Conservation (phyloP, 306 rosid genomes). For the Styphnolobium japonicum region DNA sequence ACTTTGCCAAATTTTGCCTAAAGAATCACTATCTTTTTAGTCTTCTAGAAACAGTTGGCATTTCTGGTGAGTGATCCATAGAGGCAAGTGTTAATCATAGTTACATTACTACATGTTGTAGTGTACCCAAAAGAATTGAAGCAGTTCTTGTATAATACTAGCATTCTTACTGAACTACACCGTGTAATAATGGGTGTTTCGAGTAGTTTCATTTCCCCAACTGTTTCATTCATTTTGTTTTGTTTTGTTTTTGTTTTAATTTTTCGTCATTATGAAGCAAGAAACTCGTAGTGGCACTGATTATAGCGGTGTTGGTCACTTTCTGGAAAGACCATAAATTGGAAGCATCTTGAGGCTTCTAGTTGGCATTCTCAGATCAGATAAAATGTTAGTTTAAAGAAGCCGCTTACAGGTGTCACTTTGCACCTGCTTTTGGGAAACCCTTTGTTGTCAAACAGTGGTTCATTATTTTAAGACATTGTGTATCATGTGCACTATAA, state of each 20-base stretch:
- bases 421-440: neutral
- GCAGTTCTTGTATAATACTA: neutral
- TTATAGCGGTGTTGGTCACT: neutral
- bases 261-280: neutral
- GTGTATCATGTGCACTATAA: neutral
- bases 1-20: too few relatives aligned
- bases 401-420: neutral
- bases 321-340: neutral
- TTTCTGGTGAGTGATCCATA: neutral
- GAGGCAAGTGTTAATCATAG: neutral
- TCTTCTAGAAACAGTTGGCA: too few relatives aligned
- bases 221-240: neutral
- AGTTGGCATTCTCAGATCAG: neutral
- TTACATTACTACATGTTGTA: neutral
- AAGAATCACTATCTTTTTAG: too few relatives aligned
- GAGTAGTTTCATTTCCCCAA: neutral
- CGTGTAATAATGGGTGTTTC: neutral
- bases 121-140: neutral
- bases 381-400: neutral
- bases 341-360: neutral
- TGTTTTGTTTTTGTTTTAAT: neutral
- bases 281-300: neutral
- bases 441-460: neutral
- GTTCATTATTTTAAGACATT: neutral
- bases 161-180: neutral